Conservation (phyloP, 148 eudicot genomes). For the Nyssa sinensis region DNA sequence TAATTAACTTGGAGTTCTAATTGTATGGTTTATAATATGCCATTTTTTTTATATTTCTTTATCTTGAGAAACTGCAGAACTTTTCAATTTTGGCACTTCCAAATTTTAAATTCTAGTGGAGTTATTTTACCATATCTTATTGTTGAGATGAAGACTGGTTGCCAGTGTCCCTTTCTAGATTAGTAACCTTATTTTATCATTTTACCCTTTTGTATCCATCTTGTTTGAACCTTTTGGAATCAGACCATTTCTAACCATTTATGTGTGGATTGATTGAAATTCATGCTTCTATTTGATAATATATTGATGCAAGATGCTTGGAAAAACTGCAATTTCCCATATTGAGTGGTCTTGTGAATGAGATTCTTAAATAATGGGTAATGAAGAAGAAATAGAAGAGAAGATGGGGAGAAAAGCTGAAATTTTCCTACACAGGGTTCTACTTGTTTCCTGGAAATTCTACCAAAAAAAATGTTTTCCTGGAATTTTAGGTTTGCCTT, state of each 20-base stretch:
- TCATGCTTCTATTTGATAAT: neutral
- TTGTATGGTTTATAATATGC: neutral
- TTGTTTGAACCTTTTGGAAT: neutral
- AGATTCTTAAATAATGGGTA: neutral
- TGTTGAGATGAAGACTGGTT: no score
- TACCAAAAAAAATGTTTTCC: neutral
- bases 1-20: conserved; percentile 19
- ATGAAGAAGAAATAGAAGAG: neutral
- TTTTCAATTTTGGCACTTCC: neutral
- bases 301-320: neutral
- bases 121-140: no score
- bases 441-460: neutral
- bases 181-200: no score
- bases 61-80: neutral
- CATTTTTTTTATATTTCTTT: neutral
- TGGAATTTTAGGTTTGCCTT: no score
- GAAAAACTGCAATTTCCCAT: neutral
- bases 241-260: neutral
- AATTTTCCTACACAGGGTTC: neutral
- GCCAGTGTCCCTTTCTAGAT: no score
- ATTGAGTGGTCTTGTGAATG: neutral
- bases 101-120: no score
- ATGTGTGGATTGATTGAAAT: neutral
- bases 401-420: neutral
- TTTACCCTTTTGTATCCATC: neutral